phyloP scores from a whole-genome alignment of 768 basidiomycete genomes.

The Boletus insuetus region DNA sequence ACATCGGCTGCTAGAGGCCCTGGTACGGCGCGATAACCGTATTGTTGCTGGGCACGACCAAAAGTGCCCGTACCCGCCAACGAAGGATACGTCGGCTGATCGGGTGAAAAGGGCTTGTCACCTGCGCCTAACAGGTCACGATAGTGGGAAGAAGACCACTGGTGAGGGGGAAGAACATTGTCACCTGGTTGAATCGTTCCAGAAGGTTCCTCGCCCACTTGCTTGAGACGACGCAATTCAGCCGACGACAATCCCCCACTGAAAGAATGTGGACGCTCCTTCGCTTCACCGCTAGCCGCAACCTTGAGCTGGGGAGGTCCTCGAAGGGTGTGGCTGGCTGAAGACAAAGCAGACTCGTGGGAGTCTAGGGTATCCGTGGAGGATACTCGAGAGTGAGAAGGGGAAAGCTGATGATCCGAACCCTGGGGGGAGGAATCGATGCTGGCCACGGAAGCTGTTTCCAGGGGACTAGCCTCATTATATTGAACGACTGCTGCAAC shows the following conservation, averaged over 20 bases:
- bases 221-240: constrained; percentile 73
- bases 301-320: constrained; percentile 54
- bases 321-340: constrained; percentile 55
- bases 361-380: constrained; percentile 74
- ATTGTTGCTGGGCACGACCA: constrained; percentile 53
- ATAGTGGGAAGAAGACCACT: constrained; percentile 51
- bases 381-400: constrained; percentile 77
- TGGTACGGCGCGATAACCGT: constrained; percentile 47
- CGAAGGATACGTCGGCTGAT: constrained; percentile 64
- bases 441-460: constrained; percentile 69
- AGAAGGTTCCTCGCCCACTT: constrained; percentile 50
- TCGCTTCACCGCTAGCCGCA: constrained; percentile 51
- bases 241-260: constrained; percentile 74
- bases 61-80: constrained; percentile 46
- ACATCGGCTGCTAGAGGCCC: constrained; percentile 20
- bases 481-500: constrained; percentile 51
- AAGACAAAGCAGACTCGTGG: constrained; percentile 52
- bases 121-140: constrained; percentile 40
- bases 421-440: constrained; percentile 70
- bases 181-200: constrained; percentile 33
- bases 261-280: constrained; percentile 80
- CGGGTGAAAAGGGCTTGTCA: constrained; percentile 43
- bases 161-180: constrained; percentile 41
- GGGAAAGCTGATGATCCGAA: constrained; percentile 61
- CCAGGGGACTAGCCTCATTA: constrained; percentile 67